Evolutionary conservation across 2,329 filamentous ascomycete species (phyloP).

Genomic region (Juglanconis juglandina): DNA sequence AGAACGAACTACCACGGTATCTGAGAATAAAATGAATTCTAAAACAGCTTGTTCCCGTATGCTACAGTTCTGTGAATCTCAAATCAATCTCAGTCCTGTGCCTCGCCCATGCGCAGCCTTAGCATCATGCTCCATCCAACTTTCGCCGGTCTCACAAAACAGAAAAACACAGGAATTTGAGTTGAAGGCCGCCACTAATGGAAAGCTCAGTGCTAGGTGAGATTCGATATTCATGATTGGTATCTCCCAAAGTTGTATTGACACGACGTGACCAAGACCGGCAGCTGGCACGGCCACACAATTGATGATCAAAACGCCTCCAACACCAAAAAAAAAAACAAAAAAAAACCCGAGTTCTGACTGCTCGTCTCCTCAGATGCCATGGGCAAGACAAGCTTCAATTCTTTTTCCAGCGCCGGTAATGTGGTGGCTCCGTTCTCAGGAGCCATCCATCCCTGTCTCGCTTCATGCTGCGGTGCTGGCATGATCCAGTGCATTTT

Average conservation of each 20-base stretch:
- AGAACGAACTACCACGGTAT: not conserved
- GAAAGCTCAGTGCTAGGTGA: not conserved
- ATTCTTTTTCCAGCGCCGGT: conserved; percentile 10
- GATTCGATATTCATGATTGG: not conserved
- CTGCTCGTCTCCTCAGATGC: not conserved
- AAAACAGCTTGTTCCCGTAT: not conserved
- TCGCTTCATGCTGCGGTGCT: not conserved
- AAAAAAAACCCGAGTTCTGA: not conserved
- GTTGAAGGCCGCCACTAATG: no score
- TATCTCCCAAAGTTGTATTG: conserved; percentile 11
- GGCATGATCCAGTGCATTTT: not conserved
- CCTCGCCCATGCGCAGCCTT: no score
- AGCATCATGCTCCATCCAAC: no score
- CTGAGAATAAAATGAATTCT: not conserved
- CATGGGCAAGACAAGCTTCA: not conserved
- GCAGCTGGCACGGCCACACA: conserved; percentile 4
- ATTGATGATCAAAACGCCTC: conserved; percentile 15
- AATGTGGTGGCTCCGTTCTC: not conserved
- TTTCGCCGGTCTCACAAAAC: no score
- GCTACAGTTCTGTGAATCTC: no score
- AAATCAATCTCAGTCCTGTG: no score
- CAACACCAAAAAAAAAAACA: conserved; percentile 7
- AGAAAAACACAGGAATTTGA: no score
- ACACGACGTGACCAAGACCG: conserved; percentile 10
- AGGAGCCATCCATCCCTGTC: conserved; percentile 4